Evolutionary conservation across 2,329 filamentous ascomycete genomes (phyloP), one percentile per base, ranked within the genome.

Genomic region (Hymenoscyphus fructigenus): DNA sequence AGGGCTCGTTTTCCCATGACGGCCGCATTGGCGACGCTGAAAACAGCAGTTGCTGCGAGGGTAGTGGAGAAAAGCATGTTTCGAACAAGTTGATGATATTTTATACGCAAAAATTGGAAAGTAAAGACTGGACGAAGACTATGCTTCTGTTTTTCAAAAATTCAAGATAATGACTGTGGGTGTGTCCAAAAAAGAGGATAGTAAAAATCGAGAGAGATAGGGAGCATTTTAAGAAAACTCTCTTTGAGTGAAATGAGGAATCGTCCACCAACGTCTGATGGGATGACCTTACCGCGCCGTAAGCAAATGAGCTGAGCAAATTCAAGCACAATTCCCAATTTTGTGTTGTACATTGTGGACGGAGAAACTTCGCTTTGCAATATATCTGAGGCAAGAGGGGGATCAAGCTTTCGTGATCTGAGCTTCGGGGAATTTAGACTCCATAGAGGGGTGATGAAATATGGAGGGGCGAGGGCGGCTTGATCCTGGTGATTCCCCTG

Each of bases 11-110:
- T 69, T 38, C 67, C 65, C 5, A 71, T 2, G 20, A 68, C 68
- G 9, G 70, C 64, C 23, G 70, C 75, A 68, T 71, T 70, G 28
- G 73, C 74, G 55, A 76, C 17, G 5, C 70, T 67, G 38, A 72
- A 64, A 17, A 68, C 34, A 29, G 68, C 67, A 23, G 66, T 64
- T 38, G 67, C 65, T 61, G 69, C 57, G 32, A 69, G 10, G 29
- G 68, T 61, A 15, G 65, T 67, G 60, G 71, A 68, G 66, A 74
- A 71, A 65, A 50, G 60, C 71, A 74, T 75, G 34, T 63, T 70
- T 65, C 34, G 61, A 64, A 56, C 59, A 53, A 59, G 53, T 44
- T 63, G 57, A 41, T 20, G 23, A 28, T 28, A 44, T 53, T 65
- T 5, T 12, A 26, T 47, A 34, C 61, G 59, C 64, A 67, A 69